These are phyloP conservation scores for Eremomyces bilateralis DNA, from an alignment of 495 filamentous ascomycete species.

Conservation along the genomic window DNA sequence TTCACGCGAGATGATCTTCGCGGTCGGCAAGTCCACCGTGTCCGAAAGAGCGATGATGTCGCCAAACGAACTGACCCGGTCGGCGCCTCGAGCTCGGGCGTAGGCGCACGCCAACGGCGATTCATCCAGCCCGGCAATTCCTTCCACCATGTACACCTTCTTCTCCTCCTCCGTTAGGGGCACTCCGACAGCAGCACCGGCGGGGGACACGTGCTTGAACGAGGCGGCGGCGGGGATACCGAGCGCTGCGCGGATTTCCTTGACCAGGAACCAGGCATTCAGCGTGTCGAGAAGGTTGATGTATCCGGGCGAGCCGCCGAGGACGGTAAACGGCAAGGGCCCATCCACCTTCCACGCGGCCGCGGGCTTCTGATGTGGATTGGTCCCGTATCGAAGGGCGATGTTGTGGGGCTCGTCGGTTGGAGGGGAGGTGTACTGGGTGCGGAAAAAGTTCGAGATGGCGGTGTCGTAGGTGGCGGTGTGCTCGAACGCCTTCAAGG, in stretches of 20 bases:
- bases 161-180: conserved; percentile 68
- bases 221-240: conserved; percentile 81
- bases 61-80: conserved; percentile 94
- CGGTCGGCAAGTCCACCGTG: conserved; percentile 70
- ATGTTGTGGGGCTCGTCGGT: conserved; percentile 37
- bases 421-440: conserved; percentile 77
- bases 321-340: conserved; percentile 77
- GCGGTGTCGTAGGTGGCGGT: conserved; percentile 93
- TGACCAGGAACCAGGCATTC: conserved; percentile 91
- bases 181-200: conserved; percentile 82
- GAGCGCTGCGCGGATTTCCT: conserved; percentile 79
- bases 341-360: conserved; percentile 45
- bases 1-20: conserved; percentile 91
- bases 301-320: conserved; percentile 82
- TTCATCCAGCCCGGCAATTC: conserved; percentile 68
- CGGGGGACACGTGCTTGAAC: conserved; percentile 98
- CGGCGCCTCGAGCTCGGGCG: conserved; percentile 79
- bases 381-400: conserved; percentile 78
- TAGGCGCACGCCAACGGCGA: conserved; percentile 84
- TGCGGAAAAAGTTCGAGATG: conserved; percentile 92
- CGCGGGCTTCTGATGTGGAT: conserved; percentile 94
- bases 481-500: conserved; percentile 92
- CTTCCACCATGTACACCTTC: conserved; percentile 96
- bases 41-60: conserved; percentile 89
- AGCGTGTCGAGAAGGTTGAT: conserved; percentile 93